Conservation (phyloP, 2,329 filamentous ascomycete species). For the Colletotrichum ledebouriae region DNA sequence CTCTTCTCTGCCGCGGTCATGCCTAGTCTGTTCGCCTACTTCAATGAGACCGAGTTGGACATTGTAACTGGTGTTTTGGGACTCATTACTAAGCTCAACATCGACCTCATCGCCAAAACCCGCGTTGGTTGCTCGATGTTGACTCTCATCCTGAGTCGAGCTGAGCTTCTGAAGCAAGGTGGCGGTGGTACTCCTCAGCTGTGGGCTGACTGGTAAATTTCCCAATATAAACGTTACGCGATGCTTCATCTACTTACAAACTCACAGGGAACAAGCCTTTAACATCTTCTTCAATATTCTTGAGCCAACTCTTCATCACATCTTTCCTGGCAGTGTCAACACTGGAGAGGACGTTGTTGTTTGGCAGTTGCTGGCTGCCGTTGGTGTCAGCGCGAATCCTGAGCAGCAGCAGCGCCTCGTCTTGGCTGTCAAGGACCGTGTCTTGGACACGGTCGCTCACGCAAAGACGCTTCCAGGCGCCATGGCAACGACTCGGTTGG, state of each 20-base stretch:
- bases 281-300: constrained; percentile 88
- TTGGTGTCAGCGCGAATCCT: constrained; percentile 92
- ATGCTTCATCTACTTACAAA: constrained; percentile 13
- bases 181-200: constrained; percentile 77
- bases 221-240: constrained; percentile 45
- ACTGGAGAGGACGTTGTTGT: constrained; percentile 95
- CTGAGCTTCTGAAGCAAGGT: constrained; percentile 91
- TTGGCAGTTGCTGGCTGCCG: constrained; percentile 96
- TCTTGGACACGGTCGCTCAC: constrained; percentile 93
- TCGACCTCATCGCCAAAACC: constrained; percentile 86
- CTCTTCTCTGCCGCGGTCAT: constrained; percentile 90
- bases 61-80: constrained; percentile 93
- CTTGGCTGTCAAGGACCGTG: constrained; percentile 95
- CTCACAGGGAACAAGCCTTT: constrained; percentile 78
- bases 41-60: constrained; percentile 90
- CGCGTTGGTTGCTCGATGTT: constrained; percentile 90
- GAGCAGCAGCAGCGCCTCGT: constrained; percentile 97
- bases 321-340: constrained; percentile 93
- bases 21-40: constrained; percentile 88
- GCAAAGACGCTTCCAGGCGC: constrained; percentile 91
- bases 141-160: constrained; percentile 93
- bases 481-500: constrained; percentile 85
- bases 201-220: constrained; percentile 80
- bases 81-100: constrained; percentile 85
- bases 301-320: constrained; percentile 84